Base-by-base conservation (phyloP, 169 alveolate species). In the Plasmodium knowlesi region DNA sequence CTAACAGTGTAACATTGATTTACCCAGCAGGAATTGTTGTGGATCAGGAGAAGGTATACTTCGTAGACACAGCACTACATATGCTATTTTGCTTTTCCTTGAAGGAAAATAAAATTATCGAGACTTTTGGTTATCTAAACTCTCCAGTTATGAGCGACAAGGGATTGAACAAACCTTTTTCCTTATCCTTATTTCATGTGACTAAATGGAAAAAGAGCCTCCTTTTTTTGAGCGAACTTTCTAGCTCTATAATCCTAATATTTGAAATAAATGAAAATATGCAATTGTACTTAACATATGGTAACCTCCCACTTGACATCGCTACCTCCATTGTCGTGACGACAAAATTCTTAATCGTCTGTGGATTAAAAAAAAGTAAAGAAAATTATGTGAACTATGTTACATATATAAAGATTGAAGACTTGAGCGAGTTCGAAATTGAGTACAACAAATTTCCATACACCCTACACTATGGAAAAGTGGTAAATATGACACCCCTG, bases 11-110 rank as follows among this genome's bases (percentile, higher is more conserved):
- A 8, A 74, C 93, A 3, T 2, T 86, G 41, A 43, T 53, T 30
- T 86, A 86, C 81, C 93, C 93, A 9, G 78, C 93, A 86, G 93
- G 93, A 53, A 74, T 86, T 76, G 93, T 86, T 3, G 93, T 54
- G 9, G 57, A 74, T 3, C n/a, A 54, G 28, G 34, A 86, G 43
- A 50, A 32, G 41, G 22, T 86, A 14, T 89, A 89, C 72, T 89
- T 89, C 73, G 94, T 89, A 8, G 94, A 89, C 53, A 73, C 90
- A 34, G 83, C 32, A 12, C 73, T 57, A 43, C 94, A 89, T 81
- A 34, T 67, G 43, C 39, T 89, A 67, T 89, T 89, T 43, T 70
- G 91, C 41, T 78, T 39, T 34, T 74, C 74, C 53, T 12, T 86
- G 46, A 28, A 50, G 41, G 39, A 73, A 70, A 39, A 57, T 12